Percentiles rank a stretch among this genome's conserved stretches.
Evolutionary conservation across 495 filamentous ascomycete genomes (phyloP).

Genomic region (Neurospora africana): DNA sequence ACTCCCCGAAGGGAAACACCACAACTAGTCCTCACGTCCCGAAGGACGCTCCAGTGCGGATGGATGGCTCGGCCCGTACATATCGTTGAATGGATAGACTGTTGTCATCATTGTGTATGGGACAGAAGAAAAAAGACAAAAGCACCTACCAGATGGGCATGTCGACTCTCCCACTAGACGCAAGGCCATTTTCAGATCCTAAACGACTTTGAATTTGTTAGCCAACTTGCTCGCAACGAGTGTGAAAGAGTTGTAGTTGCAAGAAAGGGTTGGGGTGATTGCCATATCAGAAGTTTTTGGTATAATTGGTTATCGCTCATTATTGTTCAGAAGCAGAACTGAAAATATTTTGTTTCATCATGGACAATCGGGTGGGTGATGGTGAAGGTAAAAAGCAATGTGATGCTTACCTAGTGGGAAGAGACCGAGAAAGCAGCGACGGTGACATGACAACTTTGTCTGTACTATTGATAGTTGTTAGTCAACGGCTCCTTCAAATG

Average conservation of each 20-base stretch:
- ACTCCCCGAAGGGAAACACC: conserved; percentile 51
- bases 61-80: conserved; percentile 63
- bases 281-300: conserved; percentile 52
- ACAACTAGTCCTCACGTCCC: conserved; percentile 74
- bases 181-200: background rate
- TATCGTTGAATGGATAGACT: conserved; percentile 99
- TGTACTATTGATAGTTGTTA: conserved; percentile 12
- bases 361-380: conserved; percentile 21
- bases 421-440: background rate
- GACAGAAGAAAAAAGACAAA: conserved; percentile 4
- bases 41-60: conserved; percentile 60
- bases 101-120: conserved; percentile 69
- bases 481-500: conserved; percentile 8
- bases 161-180: conserved; percentile 4
- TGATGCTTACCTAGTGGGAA: conserved; percentile 11
- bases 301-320: conserved; percentile 71
- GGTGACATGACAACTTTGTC: background rate
- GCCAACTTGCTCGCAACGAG: background rate
- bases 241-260: background rate
- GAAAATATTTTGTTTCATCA: conserved; percentile 73
- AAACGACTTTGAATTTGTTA: background rate
- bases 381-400: background rate
- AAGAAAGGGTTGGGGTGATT: conserved; percentile 1
- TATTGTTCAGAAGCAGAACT: conserved; percentile 91
- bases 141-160: conserved; percentile 3